These are phyloP conservation scores for Nakataea oryzae DNA, from an alignment of 2,329 filamentous ascomycete genomes.

Conservation along the genomic window DNA sequence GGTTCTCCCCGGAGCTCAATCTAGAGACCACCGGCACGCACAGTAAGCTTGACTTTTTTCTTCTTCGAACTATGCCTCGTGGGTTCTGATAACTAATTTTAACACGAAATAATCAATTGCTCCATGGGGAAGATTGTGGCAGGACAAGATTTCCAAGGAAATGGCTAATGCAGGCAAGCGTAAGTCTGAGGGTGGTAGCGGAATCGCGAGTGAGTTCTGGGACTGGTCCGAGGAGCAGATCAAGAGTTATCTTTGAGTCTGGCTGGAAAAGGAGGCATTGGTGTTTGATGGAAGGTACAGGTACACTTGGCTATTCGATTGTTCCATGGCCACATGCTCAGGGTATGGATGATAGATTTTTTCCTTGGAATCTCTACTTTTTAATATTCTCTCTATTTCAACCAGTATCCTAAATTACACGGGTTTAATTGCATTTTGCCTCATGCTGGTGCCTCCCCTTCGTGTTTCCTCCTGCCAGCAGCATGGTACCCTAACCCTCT, in stretches of 20 bases:
- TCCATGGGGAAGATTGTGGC: constrained; percentile 7
- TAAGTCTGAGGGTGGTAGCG: constrained; percentile 5
- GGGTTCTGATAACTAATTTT: neutral
- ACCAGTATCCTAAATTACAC: no score
- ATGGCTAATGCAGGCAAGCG: constrained; percentile 2
- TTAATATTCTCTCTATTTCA: no score
- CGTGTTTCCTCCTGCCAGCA: no score
- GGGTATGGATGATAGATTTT: no score
- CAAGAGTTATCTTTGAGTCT: neutral
- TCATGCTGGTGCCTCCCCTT: no score
- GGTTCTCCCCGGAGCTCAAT: constrained; percentile 30
- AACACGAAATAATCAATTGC: neutral
- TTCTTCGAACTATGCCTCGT: neutral
- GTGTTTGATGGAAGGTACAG: neutral
- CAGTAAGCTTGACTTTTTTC: neutral
- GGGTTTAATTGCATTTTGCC: no score
- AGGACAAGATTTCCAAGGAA: neutral
- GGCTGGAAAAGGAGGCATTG: neutral
- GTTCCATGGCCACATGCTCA: no score
- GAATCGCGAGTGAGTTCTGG: constrained; percentile 4
- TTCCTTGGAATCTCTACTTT: no score
- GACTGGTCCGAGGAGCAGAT: constrained; percentile 8
- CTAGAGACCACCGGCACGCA: constrained; percentile 14
- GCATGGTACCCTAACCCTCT: neutral
- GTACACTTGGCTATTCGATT: no score